Conservation (phyloP, 163 green algal genomes). For the Botryococcus braunii region DNA sequence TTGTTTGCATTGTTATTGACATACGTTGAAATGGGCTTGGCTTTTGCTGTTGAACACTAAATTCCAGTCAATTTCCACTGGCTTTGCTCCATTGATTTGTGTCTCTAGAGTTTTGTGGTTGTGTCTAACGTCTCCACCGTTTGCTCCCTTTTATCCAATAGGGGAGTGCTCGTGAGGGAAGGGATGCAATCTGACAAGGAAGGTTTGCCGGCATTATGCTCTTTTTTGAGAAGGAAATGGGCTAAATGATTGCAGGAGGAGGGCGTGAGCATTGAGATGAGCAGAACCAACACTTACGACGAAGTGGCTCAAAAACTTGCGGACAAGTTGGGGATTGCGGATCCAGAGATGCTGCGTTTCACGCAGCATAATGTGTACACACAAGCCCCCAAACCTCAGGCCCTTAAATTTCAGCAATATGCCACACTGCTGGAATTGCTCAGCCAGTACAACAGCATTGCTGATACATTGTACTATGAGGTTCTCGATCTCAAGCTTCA, state of each 20-base stretch:
- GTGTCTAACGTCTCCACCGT: neutral
- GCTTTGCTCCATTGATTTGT: no score
- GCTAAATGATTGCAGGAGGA: slow-evolving; percentile 43
- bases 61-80: no score
- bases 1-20: no score
- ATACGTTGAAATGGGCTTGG: no score
- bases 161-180: no score
- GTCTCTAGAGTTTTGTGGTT: no score
- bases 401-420: slow-evolving; percentile 48
- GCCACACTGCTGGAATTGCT: slow-evolving; percentile 33
- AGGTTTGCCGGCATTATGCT: no score
- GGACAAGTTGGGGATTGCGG: slow-evolving; percentile 46
- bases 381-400: slow-evolving; percentile 24
- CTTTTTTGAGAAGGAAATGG: no score
- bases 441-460: neutral
- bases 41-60: no score
- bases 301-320: slow-evolving; percentile 53
- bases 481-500: slow-evolving; percentile 85
- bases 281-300: slow-evolving; percentile 66
- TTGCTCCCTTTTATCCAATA: neutral
- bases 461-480: slow-evolving; percentile 84
- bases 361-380: slow-evolving; percentile 46
- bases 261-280: slow-evolving; percentile 72
- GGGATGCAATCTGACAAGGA: no score
- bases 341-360: slow-evolving; percentile 45